Evolutionary conservation across 495 filamentous ascomycete genomes (phyloP), one percentile per base, ranked within the genome.

Genomic region (Tuber calosporum): DNA sequence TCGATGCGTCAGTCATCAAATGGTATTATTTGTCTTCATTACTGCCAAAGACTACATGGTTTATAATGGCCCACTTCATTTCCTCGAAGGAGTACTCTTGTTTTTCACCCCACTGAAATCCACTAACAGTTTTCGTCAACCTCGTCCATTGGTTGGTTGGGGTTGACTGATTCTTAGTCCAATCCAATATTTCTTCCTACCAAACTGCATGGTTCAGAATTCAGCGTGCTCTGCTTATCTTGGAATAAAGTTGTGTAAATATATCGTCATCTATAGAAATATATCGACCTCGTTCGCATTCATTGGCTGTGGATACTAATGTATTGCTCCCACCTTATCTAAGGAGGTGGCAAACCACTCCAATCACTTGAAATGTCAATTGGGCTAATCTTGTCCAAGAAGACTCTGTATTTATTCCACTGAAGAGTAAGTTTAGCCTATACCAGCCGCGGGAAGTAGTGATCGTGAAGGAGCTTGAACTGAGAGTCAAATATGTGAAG

Each of bases 241-340:
- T 0, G 38, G 67, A 4, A 73, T 73, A 17, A 19, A 73, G 0
- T 67, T 30, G 0, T 30, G 13, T 9, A 73, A 8, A 34, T 69
- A 69, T 1, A 42, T 67, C 8, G 9, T 72, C 4, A 69, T 72
- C 20, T 72, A 42, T 4, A 70, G 17, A 4, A 73, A 70, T 1
- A 6, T 8, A 0, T 70, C 66, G 0, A 73, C 0, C n/a, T 73
- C 67, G 0, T 1, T 6, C 0, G 4, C 17, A 48, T 0, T 39
- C 1, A 19, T 70, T 20, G 72, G 67, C 0, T 4, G 19, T 0
- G 67, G 72, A 30, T 73, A 73, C 0, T 73, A 38, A 17, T 22
- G 37, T n/a, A 73, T 71, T 39, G 53, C 62, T 5, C 13, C 39
- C 0, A 70, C 4, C n/a, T 73, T 73, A 36, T 73, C n/a, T 1